Percentiles rank a stretch among this genome's conserved stretches.
These are phyloP conservation scores for Amylostereum areolatum DNA, from an alignment of 1,284 basidiomycete species.

Conservation along the genomic window DNA sequence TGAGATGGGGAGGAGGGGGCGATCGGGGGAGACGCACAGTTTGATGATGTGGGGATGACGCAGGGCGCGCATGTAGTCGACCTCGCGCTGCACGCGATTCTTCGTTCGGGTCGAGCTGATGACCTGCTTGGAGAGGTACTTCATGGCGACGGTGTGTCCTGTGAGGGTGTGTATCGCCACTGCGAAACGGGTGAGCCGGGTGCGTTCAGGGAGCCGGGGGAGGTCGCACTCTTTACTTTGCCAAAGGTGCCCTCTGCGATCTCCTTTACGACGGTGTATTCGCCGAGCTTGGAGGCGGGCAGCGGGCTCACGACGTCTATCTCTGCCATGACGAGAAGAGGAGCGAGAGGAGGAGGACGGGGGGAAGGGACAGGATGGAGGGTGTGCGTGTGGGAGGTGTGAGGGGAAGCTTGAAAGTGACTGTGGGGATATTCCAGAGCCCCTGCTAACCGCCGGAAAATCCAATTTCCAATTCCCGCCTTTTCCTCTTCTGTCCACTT, in stretches of 20 bases:
- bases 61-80: slow-evolving; percentile 90
- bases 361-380: background rate
- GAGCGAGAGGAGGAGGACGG: background rate
- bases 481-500: background rate
- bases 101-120: slow-evolving; percentile 91
- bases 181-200: slow-evolving; percentile 27
- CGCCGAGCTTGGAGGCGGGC: slow-evolving; percentile 65
- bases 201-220: slow-evolving; percentile 3
- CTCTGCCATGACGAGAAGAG: slow-evolving; percentile 9
- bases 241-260: slow-evolving; percentile 93
- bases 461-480: too few species aligned
- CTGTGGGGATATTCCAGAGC: too few species aligned
- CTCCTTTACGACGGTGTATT: slow-evolving; percentile 70
- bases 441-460: too few species aligned
- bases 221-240: slow-evolving; percentile 89
- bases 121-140: slow-evolving; percentile 93
- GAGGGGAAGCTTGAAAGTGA: background rate
- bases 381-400: background rate
- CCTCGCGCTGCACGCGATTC: slow-evolving; percentile 89
- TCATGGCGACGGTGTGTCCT: slow-evolving; percentile 95
- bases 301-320: slow-evolving; percentile 8
- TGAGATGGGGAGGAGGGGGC: slow-evolving; percentile 9
- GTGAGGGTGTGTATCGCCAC: slow-evolving; percentile 94
- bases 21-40: slow-evolving; percentile 49
- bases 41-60: slow-evolving; percentile 96